These are phyloP conservation scores for Corniculantispora saksenae DNA, from an alignment of 2,329 filamentous ascomycete genomes.

Conservation along the genomic window DNA sequence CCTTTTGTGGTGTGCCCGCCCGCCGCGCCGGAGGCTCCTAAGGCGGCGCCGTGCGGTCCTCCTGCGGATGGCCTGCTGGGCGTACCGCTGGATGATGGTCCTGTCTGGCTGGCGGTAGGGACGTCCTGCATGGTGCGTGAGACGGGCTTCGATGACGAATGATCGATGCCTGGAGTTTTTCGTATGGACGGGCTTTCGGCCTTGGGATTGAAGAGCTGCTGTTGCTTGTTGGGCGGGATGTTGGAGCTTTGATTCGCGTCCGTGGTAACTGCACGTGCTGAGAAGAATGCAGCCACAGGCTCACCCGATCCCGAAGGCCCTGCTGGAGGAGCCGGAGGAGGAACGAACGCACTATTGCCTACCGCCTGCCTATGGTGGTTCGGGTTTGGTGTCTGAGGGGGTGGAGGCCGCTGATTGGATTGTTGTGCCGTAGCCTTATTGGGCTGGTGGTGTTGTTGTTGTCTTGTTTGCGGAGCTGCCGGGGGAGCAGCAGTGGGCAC, in stretches of 20 bases:
- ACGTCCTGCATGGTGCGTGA: constrained; percentile 58
- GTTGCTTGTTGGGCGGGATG: constrained; percentile 44
- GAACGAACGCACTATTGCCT: background rate
- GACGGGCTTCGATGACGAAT: constrained; percentile 73
- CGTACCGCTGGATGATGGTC: constrained; percentile 16
- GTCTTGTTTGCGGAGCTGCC: constrained; percentile 1
- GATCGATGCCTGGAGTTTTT: constrained; percentile 85
- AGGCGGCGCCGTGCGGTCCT: background rate
- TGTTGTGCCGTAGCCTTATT: background rate
- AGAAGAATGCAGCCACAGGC: constrained; percentile 19
- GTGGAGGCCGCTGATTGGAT: constrained; percentile 5
- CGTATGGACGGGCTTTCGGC: constrained; percentile 82
- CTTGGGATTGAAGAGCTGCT: constrained; percentile 68
- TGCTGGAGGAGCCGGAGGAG: background rate
- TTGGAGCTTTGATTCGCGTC: constrained; percentile 22
- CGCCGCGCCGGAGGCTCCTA: background rate
- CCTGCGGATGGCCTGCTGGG: constrained; percentile 17
- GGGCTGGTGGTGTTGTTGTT: background rate
- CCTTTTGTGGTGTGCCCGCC: constrained; percentile 34
- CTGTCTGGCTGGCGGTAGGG: constrained; percentile 38
- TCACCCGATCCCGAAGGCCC: background rate
- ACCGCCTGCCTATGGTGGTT: constrained; percentile 3
- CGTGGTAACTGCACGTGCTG: constrained; percentile 14
- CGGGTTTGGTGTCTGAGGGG: constrained; percentile 15
- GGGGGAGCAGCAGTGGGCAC: background rate